Evolutionary conservation across 306 rosid genomes (phyloP).

Genomic region (Corylus avellana): DNA sequence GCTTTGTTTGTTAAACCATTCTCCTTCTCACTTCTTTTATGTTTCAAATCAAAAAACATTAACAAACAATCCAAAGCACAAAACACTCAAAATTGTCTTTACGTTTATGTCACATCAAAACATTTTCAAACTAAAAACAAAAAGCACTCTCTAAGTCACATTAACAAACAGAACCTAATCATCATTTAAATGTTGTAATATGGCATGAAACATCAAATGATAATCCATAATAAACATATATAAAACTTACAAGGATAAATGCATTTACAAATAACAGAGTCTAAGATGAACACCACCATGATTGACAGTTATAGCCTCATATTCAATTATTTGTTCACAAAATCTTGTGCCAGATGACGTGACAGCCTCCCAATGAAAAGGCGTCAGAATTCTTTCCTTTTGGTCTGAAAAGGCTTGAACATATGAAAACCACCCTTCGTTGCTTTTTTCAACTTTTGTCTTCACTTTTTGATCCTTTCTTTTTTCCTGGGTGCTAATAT

Average conservation of each 20-base stretch:
- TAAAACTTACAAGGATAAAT: not conserved
- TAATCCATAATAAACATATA: not conserved
- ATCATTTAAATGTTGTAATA: not conserved
- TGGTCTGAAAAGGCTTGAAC: not conserved
- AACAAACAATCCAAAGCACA: too few species aligned
- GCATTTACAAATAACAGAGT: not conserved
- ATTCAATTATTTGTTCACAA: not conserved
- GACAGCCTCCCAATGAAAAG: not conserved
- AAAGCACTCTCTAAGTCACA: too few species aligned
- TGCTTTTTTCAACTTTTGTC: not conserved
- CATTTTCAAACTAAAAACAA: too few species aligned
- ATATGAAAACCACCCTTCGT: not conserved
- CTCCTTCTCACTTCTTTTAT: too few species aligned
- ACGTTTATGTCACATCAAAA: too few species aligned
- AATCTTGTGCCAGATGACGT: not conserved
- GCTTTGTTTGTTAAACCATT: too few species aligned
- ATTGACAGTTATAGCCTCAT: not conserved
- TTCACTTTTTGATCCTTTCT: not conserved
- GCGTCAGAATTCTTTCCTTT: not conserved
- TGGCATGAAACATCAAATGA: not conserved
- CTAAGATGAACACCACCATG: not conserved
- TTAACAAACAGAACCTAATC: not conserved
- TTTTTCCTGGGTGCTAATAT: not conserved
- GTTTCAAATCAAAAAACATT: too few species aligned
- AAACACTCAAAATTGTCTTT: too few species aligned